Evolutionary conservation across 148 eudicot species (phyloP), one percentile per base, ranked within the genome.

Genomic region (Limonium bicolor): DNA sequence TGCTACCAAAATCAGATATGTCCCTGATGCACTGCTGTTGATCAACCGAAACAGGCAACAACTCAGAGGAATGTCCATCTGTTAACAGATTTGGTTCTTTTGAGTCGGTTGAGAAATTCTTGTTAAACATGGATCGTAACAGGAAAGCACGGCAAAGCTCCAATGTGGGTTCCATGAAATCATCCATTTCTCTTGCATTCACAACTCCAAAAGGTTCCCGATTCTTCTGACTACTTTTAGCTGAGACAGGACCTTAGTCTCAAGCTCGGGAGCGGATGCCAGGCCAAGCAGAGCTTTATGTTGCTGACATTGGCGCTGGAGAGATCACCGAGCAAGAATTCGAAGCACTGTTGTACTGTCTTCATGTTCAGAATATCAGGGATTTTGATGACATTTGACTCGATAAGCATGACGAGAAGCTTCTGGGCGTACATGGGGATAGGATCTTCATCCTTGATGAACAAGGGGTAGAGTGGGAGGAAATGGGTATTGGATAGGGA

Each of bases 391-490:
- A 62, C 70, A 28, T 67, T 58, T 33, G 72, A 80, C 60, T 90
- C 87, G 22, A 80, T 64, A 39, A 90, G 84, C 97, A 77, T 90
- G 60, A 80, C 76, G 12, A 80, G 90, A 34, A 90, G 97, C 59
- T 90, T 84, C 59, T 90, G 95, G 25, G 97, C 97, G 50, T 84
- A 90, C 63, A 71, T 62, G 22, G 97, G 97, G 36, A 82, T 83
- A 18, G 96, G 96, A 57, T 88, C 96, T 51, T 88, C 96, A 41
- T 88, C 96, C 62, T 83, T 78, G 37, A 83, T 67, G 45, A 83
- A 67, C 45, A 65, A 61, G 23, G 94, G 96, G 54, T 83, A 83
- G 23, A 88, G 76, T 48, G 96, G 94, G 36, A 83, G 74, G 57
- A 88, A 88, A 50, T 72, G 59, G 22, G 37, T 25, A 56, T 61